Evolutionary conservation across 257 asterid species (phyloP).

Genomic region (Solanum etuberosum): DNA sequence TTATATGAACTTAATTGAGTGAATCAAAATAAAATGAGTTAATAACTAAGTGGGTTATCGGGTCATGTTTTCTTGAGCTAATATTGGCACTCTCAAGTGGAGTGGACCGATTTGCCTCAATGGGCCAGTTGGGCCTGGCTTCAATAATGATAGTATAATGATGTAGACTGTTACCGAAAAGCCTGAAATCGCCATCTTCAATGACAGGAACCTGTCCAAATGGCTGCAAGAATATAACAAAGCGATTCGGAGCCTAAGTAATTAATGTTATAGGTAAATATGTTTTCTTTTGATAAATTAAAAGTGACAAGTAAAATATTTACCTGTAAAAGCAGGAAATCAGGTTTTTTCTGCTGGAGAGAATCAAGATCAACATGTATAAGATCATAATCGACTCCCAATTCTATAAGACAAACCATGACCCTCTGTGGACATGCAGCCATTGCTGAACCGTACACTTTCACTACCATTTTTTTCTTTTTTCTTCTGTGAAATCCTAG

Average conservation of each 20-base stretch:
- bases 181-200: slow-evolving; percentile 73
- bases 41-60: background rate
- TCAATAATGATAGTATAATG: background rate
- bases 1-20: background rate
- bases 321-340: slow-evolving; percentile 49
- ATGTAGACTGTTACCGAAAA: slow-evolving; percentile 44
- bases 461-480: slow-evolving; percentile 40
- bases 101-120: background rate
- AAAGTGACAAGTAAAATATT: background rate
- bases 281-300: background rate
- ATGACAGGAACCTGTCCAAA: slow-evolving; percentile 85
- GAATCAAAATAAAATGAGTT: background rate
- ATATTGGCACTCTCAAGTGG: background rate
- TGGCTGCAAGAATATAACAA: slow-evolving; percentile 43
- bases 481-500: background rate
- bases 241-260: background rate
- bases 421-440: slow-evolving; percentile 81
- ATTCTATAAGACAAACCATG: slow-evolving; percentile 46
- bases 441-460: slow-evolving; percentile 52
- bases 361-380: slow-evolving; percentile 40
- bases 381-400: slow-evolving; percentile 48
- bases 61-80: background rate
- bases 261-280: too few species aligned
- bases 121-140: background rate
- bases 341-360: slow-evolving; percentile 46